Evolutionary conservation across 768 basidiomycete genomes (phyloP), one percentile per base, ranked within the genome.

Genomic region (Mrakia frigida): DNA sequence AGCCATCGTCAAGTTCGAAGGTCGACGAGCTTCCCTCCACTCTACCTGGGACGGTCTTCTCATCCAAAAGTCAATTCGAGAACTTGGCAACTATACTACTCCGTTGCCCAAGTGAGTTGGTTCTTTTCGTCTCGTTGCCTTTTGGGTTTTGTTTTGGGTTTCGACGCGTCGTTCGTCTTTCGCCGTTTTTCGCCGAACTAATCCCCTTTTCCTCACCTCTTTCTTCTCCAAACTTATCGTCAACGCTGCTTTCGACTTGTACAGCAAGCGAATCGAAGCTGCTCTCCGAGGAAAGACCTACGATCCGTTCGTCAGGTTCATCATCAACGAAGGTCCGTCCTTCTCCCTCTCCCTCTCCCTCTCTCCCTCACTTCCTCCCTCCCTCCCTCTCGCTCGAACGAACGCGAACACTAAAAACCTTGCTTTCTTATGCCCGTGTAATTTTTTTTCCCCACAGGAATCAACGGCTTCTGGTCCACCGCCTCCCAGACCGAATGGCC

Each of bases 11-110:
- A 80, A 84, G 18, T 97, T 92, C 81, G 91, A 90, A 76, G 88
- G 88, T 0, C 86, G 90, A 39, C 77, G 83, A 86, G 70, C 91
- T 89, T 93, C 93, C 82, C 86, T 98, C 1, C 94, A 96, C 82
- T 90, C 91, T 1, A 86, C 93, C 0, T 98, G 94, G 96, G 95
- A 98, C 81, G 85, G 85, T 25, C 85, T 88, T 41, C 87, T 99
- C 73, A 89, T 97, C 80, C 89, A 93, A 6, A 90, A 94, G 83
- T 88, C 89, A 28, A 86, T 98, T 75, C 89, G 93, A 46, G 87
- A 87, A 41, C 86, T 91, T 0, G 87, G 89, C 31, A 96, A 98
- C 83, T 98, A 99, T 81, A 88, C 90, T 3, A 83, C 78, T 0
- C 92, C 91, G 0, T 85, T 96, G 0, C 90, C 92, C 6, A 87